Conservation (phyloP, 768 basidiomycete species). For the Suillus spraguei region DNA sequence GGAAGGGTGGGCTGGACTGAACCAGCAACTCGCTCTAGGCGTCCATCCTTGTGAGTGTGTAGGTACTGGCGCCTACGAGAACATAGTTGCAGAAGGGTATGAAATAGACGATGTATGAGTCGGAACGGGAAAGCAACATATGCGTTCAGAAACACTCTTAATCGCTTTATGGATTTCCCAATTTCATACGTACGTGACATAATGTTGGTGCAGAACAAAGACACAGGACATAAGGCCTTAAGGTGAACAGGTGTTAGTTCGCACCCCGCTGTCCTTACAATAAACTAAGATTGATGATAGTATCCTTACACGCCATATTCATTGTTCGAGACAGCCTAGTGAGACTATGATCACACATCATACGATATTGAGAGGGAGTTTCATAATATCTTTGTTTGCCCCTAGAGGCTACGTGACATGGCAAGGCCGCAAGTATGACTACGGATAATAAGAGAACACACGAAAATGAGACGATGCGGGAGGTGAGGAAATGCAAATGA, state of each 20-base stretch:
- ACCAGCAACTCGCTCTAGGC: not conserved
- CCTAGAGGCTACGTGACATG: constrained; percentile 28
- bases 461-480: constrained; percentile 31
- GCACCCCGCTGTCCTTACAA: not conserved
- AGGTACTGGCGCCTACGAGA: not conserved
- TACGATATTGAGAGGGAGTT: constrained; percentile 12
- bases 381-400: constrained; percentile 37
- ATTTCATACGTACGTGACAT: not conserved
- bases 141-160: not conserved
- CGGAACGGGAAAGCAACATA: not conserved
- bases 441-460: constrained; percentile 40
- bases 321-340: too few species aligned
- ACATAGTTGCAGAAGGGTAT: not conserved
- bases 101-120: not conserved
- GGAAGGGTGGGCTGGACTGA: not conserved
- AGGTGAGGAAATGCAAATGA: constrained; percentile 35
- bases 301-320: not conserved
- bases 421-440: constrained; percentile 33
- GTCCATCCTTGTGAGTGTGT: not conserved
- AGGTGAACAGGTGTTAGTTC: not conserved
- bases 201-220: not conserved
- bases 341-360: constrained; percentile 1
- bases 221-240: not conserved
- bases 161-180: not conserved
- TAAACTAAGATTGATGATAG: not conserved